phyloP scores from a whole-genome alignment of 306 rosid genomes.

The Delonix regia region DNA sequence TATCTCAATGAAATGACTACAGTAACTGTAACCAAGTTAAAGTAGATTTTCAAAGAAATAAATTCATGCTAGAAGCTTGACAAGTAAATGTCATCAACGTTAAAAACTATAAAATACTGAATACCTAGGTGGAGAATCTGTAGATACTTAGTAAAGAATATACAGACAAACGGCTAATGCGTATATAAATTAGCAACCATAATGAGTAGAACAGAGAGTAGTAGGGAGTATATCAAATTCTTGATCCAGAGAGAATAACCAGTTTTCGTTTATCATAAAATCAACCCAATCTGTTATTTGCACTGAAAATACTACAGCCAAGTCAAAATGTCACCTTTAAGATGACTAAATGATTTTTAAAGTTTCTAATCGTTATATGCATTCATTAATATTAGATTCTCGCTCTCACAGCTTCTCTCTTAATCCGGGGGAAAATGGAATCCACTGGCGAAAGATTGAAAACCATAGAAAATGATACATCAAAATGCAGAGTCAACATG shows the following conservation, averaged over 20 bases:
- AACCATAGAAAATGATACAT: background rate
- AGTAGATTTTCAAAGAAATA: slow-evolving; percentile 30
- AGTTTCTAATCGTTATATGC: background rate
- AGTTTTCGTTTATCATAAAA: background rate
- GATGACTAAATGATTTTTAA: background rate
- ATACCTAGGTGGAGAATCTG: background rate
- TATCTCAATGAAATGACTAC: slow-evolving; percentile 46
- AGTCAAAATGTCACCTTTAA: background rate
- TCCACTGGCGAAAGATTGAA: background rate
- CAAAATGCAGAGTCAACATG: background rate
- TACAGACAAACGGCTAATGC: background rate
- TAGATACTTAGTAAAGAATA: background rate
- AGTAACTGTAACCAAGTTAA: slow-evolving; percentile 48
- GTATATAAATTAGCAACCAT: background rate
- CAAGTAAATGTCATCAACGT: background rate
- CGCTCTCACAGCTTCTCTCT: background rate
- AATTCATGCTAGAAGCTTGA: background rate
- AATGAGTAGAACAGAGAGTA: background rate
- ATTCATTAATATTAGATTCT: background rate
- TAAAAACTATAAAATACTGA: background rate
- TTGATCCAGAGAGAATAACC: background rate
- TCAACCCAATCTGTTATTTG: background rate
- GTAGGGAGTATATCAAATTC: background rate
- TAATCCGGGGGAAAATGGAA: background rate
- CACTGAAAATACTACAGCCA: background rate